Evolutionary conservation across 2,329 filamentous ascomycete genomes (phyloP), one percentile per base, ranked within the genome.

Genomic region (Verticillium isaacii): DNA sequence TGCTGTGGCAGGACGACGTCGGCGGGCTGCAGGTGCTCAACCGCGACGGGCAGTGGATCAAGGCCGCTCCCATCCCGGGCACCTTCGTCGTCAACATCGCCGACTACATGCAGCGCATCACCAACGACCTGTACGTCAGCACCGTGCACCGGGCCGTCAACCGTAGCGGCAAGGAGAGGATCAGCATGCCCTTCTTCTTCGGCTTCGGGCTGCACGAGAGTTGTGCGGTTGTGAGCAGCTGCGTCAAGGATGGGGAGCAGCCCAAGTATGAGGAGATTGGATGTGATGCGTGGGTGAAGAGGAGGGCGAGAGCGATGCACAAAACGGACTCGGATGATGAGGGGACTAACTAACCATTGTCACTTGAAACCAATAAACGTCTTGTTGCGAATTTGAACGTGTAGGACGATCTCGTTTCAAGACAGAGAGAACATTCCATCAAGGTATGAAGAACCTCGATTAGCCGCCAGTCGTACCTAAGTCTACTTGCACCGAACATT

Each of bases 11-110:
- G 62, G 78, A 81, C 60, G 64, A 68, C 2, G 65, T 72, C 19
- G 75, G 76, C 5, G 80, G 78, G 0, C 70, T 83, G 12, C 72
- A 82, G 64, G 78, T 82, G 0, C 68, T 79, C 45, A 74, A 77
- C 41, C 68, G 68, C 0, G 61, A 74, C 63, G 65, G 73, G 14
- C 64, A 77, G 52, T 83, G 79, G 79, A 69, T 81, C 36, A 70
- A 73, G 8, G 78, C 78, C 0, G 64, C 66, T 4, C 77, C 79
- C 2, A 67, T 80, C 1, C 72, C 73, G 1, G 77, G 73, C 1
- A 74, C 80, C 0, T 74, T 82, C 56, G 79, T 84, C 17, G 78
- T 84, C n/a, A 84, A 84, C 59, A 78, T 83, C 19, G 82, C 75
- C 6, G 80, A 84, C 66, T 81, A 77, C 60, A 68, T 84, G 64